These are phyloP conservation scores for Plasmodium relictum DNA, from an alignment of 169 alveolate genomes.

Conservation along the genomic window DNA sequence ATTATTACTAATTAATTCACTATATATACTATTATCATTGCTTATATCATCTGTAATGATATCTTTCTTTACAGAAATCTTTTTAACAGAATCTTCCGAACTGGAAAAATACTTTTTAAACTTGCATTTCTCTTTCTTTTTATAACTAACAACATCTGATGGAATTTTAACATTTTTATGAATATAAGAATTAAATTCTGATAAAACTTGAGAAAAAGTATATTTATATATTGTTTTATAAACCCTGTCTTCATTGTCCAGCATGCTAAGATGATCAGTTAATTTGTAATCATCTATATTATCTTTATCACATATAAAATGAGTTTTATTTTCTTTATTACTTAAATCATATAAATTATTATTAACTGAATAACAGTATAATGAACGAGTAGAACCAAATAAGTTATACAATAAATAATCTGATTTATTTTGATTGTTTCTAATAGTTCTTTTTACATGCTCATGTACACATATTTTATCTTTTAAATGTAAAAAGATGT, in stretches of 20 bases:
- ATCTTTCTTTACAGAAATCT: neutral
- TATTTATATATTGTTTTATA: slow-evolving; percentile 65
- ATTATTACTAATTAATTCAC: neutral
- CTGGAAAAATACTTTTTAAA: slow-evolving; percentile 48
- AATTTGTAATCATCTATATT: slow-evolving; percentile 48
- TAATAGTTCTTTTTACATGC: slow-evolving; percentile 57
- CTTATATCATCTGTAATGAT: neutral
- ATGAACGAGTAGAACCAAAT: slow-evolving; percentile 60
- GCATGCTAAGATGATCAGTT: slow-evolving; percentile 25
- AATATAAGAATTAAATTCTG: slow-evolving; percentile 29
- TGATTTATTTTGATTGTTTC: slow-evolving; percentile 62
- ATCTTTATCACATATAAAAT: slow-evolving; percentile 39
- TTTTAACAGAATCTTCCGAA: slow-evolving; percentile 19
- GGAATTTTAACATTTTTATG: slow-evolving; percentile 38
- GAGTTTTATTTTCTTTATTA: slow-evolving; percentile 8
- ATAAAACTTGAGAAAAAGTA: slow-evolving; percentile 54
- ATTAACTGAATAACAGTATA: slow-evolving; percentile 65
- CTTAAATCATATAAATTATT: slow-evolving; percentile 58
- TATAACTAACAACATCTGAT: slow-evolving; percentile 35
- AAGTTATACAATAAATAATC: slow-evolving; percentile 60
- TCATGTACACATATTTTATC: slow-evolving; percentile 70
- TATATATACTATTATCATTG: neutral
- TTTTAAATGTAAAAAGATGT: slow-evolving; percentile 29
- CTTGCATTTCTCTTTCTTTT: slow-evolving; percentile 39
- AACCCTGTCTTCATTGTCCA: slow-evolving; percentile 56